Percentiles rank a stretch among this genome's conserved stretches.
These are phyloP conservation scores for Zoysia japonica DNA, from an alignment of 176 grass and related monocot genomes.

Conservation along the genomic window DNA sequence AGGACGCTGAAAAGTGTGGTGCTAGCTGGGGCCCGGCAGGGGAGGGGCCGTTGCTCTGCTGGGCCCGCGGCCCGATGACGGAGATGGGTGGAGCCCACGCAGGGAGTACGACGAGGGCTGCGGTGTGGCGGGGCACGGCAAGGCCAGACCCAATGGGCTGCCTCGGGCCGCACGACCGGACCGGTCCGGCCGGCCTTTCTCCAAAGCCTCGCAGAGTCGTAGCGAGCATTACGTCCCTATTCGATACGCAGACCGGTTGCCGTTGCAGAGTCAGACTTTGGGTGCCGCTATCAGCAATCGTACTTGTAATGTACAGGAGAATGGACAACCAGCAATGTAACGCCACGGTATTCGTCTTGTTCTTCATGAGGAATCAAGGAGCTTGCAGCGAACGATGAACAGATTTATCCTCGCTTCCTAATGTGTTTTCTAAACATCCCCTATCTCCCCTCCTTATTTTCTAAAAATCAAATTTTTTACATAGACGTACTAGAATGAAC, in stretches of 20 bases:
- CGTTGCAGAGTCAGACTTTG: not conserved
- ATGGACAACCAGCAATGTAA: too few species aligned
- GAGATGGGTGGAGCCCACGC: constrained; percentile 18
- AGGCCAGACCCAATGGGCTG: constrained; percentile 23
- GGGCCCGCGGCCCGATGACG: constrained; percentile 37
- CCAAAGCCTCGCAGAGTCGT: not conserved
- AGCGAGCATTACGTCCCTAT: not conserved
- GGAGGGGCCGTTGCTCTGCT: not conserved
- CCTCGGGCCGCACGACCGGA: constrained; percentile 30
- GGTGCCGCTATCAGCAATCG: too few species aligned
- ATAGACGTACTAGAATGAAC: too few species aligned
- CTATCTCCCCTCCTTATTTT: too few species aligned
- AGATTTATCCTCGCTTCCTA: too few species aligned
- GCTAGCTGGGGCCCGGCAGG: not conserved
- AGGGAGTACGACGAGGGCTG: not conserved
- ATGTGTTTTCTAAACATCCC: too few species aligned
- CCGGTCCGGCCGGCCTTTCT: constrained; percentile 27
- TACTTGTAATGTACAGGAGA: too few species aligned
- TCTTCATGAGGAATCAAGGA: not conserved
- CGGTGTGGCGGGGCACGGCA: too few species aligned
- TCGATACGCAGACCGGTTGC: not conserved
- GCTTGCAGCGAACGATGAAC: not conserved
- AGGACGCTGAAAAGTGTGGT: too few species aligned
- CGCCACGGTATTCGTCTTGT: too few species aligned
- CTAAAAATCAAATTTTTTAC: too few species aligned